Conservation (phyloP, 371 early-diverging fungal genomes). For the Mycotypha africana region DNA sequence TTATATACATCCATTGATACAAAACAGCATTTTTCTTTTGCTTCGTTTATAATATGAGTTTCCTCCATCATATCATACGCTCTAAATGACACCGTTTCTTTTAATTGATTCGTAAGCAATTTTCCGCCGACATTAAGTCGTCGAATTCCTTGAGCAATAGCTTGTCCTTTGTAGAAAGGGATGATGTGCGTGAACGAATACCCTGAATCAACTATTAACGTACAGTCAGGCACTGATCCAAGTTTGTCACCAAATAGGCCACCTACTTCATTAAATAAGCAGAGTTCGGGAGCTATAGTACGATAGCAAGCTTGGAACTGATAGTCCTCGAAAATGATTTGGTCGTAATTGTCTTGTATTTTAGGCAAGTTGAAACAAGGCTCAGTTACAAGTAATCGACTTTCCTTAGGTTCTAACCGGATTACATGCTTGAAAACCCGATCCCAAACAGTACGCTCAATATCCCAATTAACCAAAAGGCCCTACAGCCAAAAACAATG, state of each 20-base stretch:
- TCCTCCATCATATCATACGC: constrained; percentile 94
- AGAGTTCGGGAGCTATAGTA: constrained; percentile 45
- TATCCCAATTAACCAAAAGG: constrained; percentile 71
- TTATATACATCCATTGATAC: constrained; percentile 62
- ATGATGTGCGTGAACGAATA: constrained; percentile 80
- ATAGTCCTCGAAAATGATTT: constrained; percentile 84
- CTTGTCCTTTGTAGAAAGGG: constrained; percentile 60
- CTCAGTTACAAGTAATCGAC: constrained; percentile 69
- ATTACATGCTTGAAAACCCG: constrained; percentile 58
- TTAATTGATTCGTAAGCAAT: constrained; percentile 81
- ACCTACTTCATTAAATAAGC: constrained; percentile 49
- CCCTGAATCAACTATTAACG: constrained; percentile 76
- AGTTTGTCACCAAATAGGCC: constrained; percentile 39
- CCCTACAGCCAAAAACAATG: constrained; percentile 40
- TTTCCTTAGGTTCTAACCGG: constrained; percentile 60
- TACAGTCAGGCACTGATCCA: constrained; percentile 53
- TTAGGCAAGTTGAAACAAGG: constrained; percentile 75
- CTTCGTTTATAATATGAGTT: constrained; percentile 73
- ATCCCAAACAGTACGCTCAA: constrained; percentile 77
- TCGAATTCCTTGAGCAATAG: constrained; percentile 47
- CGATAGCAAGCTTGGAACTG: constrained; percentile 63
- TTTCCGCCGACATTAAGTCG: constrained; percentile 85
- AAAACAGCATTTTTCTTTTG: constrained; percentile 82
- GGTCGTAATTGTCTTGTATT: constrained; percentile 70
- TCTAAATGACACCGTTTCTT: constrained; percentile 81